A percentile compares a stretch with the other conserved stretches of the same genome.
Evolutionary conservation across 164 flowering plant genomes (phyloP).

Genomic region (Umbilicus rupestris): DNA sequence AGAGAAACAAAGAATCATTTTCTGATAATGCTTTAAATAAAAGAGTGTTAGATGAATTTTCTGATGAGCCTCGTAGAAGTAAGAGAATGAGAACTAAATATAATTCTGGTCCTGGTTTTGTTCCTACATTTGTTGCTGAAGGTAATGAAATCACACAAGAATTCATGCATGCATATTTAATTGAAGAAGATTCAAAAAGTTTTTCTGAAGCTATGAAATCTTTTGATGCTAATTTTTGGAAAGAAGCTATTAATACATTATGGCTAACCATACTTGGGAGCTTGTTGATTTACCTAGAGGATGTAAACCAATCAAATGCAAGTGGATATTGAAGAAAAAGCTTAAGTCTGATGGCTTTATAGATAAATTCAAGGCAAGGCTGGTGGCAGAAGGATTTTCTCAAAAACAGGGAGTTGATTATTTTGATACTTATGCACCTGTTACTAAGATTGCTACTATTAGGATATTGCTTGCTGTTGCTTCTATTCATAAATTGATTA

Average conservation of each 20-base stretch:
- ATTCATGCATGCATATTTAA: not conserved
- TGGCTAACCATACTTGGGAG: conserved; percentile 7
- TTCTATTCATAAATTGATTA: not conserved
- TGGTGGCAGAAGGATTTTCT: conserved; percentile 8
- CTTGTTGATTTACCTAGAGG: conserved; percentile 1
- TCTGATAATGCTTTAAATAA: not conserved
- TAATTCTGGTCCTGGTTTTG: not conserved
- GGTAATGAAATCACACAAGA: not conserved
- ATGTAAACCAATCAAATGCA: not conserved
- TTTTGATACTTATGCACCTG: conserved; percentile 7
- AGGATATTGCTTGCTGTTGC: not conserved
- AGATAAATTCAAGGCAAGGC: conserved; percentile 5
- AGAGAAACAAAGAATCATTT: not conserved
- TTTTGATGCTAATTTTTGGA: not conserved
- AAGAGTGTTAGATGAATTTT: not conserved
- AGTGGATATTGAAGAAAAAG: conserved; percentile 9
- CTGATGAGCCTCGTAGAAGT: not conserved
- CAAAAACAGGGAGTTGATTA: conserved; percentile 11
- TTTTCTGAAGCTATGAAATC: not conserved
- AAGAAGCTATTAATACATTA: conserved; percentile 1
- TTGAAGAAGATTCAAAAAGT: not conserved
- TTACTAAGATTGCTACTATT: conserved; percentile 7
- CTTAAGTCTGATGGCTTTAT: conserved; percentile 5
- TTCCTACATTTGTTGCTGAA: not conserved
- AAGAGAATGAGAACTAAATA: not conserved